A percentile compares a stretch with the other conserved stretches of the same genome.
Evolutionary conservation across 176 grass and related monocot species (phyloP).

Genomic region (Thalia dealbata): DNA sequence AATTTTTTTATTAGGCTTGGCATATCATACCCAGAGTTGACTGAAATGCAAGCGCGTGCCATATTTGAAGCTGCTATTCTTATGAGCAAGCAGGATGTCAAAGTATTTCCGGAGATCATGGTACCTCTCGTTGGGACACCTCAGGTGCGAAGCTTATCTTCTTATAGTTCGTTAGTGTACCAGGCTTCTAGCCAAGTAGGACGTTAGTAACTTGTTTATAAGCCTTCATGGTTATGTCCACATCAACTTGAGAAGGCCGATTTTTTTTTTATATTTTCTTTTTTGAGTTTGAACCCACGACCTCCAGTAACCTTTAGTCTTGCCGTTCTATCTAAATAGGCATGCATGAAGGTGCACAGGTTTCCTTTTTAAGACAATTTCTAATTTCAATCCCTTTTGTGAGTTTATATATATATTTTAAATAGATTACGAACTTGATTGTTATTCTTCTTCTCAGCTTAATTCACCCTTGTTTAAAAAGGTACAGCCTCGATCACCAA

Average conservation of each 20-base stretch:
- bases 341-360: too few species aligned
- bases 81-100: constrained; percentile 68
- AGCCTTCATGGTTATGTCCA: too few species aligned
- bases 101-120: constrained; percentile 96
- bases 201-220: too few species aligned
- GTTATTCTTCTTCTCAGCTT: not conserved
- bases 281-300: too few species aligned
- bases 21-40: constrained; percentile 91
- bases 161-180: not conserved
- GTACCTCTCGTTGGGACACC: constrained; percentile 98
- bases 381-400: not conserved
- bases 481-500: not conserved
- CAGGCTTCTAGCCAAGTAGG: too few species aligned
- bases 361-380: too few species aligned
- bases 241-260: too few species aligned
- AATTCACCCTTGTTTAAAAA: not conserved
- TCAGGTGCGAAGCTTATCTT: constrained; percentile 42
- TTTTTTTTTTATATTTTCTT: too few species aligned
- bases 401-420: not conserved
- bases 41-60: constrained; percentile 90
- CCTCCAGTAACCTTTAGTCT: too few species aligned
- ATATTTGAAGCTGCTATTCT: constrained; percentile 95
- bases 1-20: constrained; percentile 68
- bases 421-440: not conserved
- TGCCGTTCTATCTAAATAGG: too few species aligned